These are phyloP conservation scores for Diaporthe vexans DNA, from an alignment of 2,329 filamentous ascomycete genomes.

Conservation along the genomic window DNA sequence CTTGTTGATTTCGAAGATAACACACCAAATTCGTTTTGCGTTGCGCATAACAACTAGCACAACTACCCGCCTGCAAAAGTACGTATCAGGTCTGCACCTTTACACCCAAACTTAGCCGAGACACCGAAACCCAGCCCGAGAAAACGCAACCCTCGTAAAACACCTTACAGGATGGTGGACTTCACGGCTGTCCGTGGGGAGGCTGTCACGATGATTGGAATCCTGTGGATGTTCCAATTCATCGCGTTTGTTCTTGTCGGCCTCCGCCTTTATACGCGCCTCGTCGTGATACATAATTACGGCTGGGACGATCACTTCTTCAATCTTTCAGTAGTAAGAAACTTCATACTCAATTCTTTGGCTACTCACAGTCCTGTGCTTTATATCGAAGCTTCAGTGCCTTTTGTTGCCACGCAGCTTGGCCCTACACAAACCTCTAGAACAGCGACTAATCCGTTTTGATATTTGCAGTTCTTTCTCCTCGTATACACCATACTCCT, in stretches of 20 bases:
- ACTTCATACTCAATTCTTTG: too few relatives aligned
- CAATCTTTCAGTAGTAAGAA: constrained; percentile 34
- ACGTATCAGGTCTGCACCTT: background rate
- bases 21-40: rapidly evolving
- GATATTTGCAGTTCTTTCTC: constrained; percentile 2
- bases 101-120: background rate
- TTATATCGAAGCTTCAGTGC: background rate
- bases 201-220: constrained; percentile 33
- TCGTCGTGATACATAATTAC: constrained; percentile 36
- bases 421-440: too few relatives aligned
- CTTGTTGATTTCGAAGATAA: too few relatives aligned
- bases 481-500: constrained; percentile 30
- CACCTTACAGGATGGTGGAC: too few relatives aligned
- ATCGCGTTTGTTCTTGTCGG: constrained; percentile 38
- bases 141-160: background rate
- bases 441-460: background rate
- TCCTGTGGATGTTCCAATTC: constrained; percentile 36
- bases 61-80: background rate
- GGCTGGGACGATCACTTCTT: constrained; percentile 41
- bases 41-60: too few relatives aligned
- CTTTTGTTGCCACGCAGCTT: rapidly evolving
- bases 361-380: too few relatives aligned
- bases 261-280: constrained; percentile 38
- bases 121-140: background rate
- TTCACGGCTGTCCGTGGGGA: background rate